These are phyloP conservation scores for Triticum turgidum DNA, from an alignment of 176 grass and related monocot genomes.

Conservation along the genomic window DNA sequence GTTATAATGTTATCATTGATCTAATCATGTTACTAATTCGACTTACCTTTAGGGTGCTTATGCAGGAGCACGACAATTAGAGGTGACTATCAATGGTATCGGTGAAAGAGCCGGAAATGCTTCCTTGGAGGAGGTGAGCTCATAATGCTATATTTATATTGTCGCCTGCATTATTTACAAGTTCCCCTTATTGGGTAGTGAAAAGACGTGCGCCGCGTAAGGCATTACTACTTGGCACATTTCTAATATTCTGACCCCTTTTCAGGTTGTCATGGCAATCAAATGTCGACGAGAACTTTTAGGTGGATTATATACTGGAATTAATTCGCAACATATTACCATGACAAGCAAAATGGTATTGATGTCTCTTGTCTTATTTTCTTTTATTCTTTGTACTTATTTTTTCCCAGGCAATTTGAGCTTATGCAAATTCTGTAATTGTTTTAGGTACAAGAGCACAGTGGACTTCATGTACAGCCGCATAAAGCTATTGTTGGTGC, in stretches of 20 bases:
- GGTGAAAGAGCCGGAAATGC: constrained; percentile 99
- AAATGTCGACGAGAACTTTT: constrained; percentile 79
- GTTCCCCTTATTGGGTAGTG: not conserved
- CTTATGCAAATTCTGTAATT: constrained; percentile 13
- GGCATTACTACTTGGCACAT: not conserved
- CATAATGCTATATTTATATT: constrained; percentile 11
- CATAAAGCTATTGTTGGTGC: constrained; percentile 99
- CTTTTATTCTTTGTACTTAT: not conserved
- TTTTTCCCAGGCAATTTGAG: constrained; percentile 7
- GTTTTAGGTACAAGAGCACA: constrained; percentile 93
- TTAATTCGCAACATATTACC: constrained; percentile 80
- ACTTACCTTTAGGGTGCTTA: constrained; percentile 66
- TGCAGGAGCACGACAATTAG: constrained; percentile 88
- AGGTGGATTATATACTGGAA: constrained; percentile 84
- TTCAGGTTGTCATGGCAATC: constrained; percentile 90
- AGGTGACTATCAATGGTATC: constrained; percentile 98
- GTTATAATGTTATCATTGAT: constrained; percentile 9
- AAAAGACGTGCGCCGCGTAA: not conserved
- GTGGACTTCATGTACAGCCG: constrained; percentile 84
- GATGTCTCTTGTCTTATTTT: constrained; percentile 5
- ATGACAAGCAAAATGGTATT: constrained; percentile 92
- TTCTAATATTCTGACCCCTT: not conserved
- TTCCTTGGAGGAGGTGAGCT: constrained; percentile 89
- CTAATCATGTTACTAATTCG: constrained; percentile 45
- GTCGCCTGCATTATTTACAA: not conserved